Evolutionary conservation across 2,329 filamentous ascomycete species (phyloP), one percentile per base, ranked within the genome.

Genomic region (Tolypocladium nubicola): DNA sequence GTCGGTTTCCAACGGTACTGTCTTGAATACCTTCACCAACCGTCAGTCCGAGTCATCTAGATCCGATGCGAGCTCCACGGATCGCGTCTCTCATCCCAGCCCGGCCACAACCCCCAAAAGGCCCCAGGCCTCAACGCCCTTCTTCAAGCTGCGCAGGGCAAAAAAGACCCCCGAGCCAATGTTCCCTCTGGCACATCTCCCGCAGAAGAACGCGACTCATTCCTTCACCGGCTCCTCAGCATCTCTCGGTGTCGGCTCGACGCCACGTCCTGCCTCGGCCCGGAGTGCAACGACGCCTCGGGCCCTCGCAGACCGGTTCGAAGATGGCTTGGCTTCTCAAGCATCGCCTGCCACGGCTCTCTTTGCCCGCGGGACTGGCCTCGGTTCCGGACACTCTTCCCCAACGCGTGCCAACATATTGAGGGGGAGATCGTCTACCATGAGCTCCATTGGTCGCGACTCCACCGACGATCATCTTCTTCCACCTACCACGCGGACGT

Each of bases 131-230:
- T 85, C 82, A 40, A 88, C 81, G 26, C 87, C 87, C 33, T 90
- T 96, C 68, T 96, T 97, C 69, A 86, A 85, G 58, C 78, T 97
- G 61, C 87, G 90, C 55, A 81, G 90, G 61, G 88, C 84, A 66
- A 87, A 85, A 65, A 90, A 88, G 66, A 84, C 88, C 59, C 83
- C 85, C 41, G 86, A 84, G 35, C 82, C 89, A 3, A 75, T 97
- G 40, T 97, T 97, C 66, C 92, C 93, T 4, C 75, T 97, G 37
- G 85, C 88, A 41, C 87, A 93, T 58, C 78, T 97, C n/a, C 91
- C 90, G 45, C 85, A 70, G 61, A 91, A 88, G 70, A 79, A 83
- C 33, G 30, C 39, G 14, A 19, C 41, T 6, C 61, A 83, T 73
- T 64, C 67, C 65, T 4, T 63, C 68, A 19, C 63, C 70, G 52